Evolutionary conservation across 2,329 filamentous ascomycete genomes (phyloP).

Genomic region (Moelleriella libera): DNA sequence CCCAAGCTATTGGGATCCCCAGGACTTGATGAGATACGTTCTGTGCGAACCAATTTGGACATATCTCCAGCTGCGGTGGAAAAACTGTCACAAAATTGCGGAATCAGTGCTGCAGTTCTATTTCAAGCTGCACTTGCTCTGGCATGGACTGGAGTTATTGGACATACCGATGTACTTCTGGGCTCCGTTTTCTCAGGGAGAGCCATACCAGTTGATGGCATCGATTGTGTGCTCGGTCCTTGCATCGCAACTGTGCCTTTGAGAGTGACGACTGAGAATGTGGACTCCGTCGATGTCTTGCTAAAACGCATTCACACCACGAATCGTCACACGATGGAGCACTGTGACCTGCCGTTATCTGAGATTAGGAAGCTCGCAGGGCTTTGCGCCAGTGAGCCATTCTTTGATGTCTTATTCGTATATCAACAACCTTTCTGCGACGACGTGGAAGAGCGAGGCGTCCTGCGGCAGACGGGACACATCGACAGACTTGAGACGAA

Average conservation of each 20-base stretch:
- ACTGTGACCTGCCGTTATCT: conserved; percentile 48
- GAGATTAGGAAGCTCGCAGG: conserved; percentile 53
- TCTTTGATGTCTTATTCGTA: conserved; percentile 71
- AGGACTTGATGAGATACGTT: conserved; percentile 5
- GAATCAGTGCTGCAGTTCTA: conserved; percentile 51
- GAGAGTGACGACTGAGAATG: conserved; percentile 42
- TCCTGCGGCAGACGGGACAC: conserved; percentile 42
- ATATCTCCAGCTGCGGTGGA: conserved; percentile 11
- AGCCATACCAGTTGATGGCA: conserved; percentile 51
- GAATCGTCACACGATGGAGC: conserved; percentile 51
- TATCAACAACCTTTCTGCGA: conserved; percentile 61
- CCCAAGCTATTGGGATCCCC: conserved; percentile 30
- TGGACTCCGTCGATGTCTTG: conserved; percentile 42
- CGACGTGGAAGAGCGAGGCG: conserved; percentile 15
- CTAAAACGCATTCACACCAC: conserved; percentile 47
- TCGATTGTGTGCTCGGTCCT: conserved; percentile 67
- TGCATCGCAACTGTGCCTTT: conserved; percentile 66
- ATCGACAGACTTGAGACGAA: conserved; percentile 64
- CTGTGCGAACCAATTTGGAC: conserved; percentile 5
- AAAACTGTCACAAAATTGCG: conserved; percentile 21
- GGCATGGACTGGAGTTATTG: conserved; percentile 51
- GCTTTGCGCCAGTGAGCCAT: conserved; percentile 33
- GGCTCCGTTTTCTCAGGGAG: conserved; percentile 75
- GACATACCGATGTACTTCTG: conserved; percentile 52
- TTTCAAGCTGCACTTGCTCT: conserved; percentile 62